Percentiles rank a stretch among this genome's conserved stretches.
Evolutionary conservation across 495 filamentous ascomycete genomes (phyloP).

Genomic region (Aspergillus carlsbadensis): DNA sequence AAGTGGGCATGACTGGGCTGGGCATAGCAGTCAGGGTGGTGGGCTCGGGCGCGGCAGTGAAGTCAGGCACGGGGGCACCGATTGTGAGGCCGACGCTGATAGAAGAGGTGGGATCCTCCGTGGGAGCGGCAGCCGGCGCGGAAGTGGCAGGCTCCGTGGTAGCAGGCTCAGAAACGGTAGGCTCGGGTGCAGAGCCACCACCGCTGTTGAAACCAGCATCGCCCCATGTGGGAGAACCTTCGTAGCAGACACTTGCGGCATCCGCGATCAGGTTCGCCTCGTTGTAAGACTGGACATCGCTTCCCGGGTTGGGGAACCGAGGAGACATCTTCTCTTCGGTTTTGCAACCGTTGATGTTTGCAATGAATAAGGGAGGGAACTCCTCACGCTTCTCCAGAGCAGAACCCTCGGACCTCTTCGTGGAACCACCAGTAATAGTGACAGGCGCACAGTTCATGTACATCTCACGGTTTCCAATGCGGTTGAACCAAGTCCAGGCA

Average conservation of each 20-base stretch:
- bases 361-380: constrained; percentile 78
- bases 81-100: not conserved
- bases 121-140: constrained; percentile 15
- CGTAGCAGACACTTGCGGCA: constrained; percentile 29
- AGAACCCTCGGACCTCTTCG: constrained; percentile 33
- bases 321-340: constrained; percentile 58
- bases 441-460: constrained; percentile 92
- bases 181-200: constrained; percentile 14
- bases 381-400: constrained; percentile 37
- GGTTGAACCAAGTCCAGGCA: constrained; percentile 93
- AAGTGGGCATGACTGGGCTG: constrained; percentile 24
- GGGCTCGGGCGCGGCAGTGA: not conserved
- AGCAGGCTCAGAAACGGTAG: constrained; percentile 15
- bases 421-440: constrained; percentile 53
- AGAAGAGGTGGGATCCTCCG: constrained; percentile 11
- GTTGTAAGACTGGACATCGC: constrained; percentile 47
- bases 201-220: constrained; percentile 21
- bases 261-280: constrained; percentile 25
- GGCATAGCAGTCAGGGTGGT: constrained; percentile 2
- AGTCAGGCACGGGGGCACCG: constrained; percentile 6
- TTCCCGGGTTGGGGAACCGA: constrained; percentile 71
- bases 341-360: constrained; percentile 69
- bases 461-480: constrained; percentile 83
- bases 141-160: constrained; percentile 7
- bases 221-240: constrained; percentile 31